phyloP scores from a whole-genome alignment of 176 grass and related monocot genomes.

The Musa itinerans region DNA sequence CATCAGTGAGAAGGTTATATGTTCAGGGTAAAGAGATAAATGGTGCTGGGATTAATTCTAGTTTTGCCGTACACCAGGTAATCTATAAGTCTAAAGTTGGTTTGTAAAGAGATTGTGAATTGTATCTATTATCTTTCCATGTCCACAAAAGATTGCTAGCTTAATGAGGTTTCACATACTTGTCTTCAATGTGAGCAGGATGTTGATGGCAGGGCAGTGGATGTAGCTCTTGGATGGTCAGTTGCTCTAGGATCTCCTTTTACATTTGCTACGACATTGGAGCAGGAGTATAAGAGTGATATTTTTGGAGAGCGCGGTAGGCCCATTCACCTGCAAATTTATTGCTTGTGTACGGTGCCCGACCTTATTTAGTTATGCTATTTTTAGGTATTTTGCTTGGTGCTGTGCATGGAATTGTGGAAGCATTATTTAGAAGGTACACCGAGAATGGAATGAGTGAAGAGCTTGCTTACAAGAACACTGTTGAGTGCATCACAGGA shows the following conservation, averaged over 20 bases:
- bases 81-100: background rate
- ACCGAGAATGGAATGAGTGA: slow-evolving; percentile 67
- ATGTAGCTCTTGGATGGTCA: slow-evolving; percentile 84
- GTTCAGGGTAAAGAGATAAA: slow-evolving; percentile 86
- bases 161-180: background rate
- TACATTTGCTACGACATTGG: slow-evolving; percentile 65
- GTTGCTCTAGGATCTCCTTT: slow-evolving; percentile 80
- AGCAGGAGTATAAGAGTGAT: slow-evolving; percentile 68
- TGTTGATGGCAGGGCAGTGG: slow-evolving; percentile 67
- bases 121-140: background rate
- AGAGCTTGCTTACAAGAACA: slow-evolving; percentile 57
- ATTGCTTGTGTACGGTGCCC: background rate
- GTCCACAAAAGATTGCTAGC: no score
- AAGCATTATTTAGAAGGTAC: slow-evolving; percentile 62
- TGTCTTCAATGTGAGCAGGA: slow-evolving; percentile 32
- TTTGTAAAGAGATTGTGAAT: background rate
- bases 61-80: slow-evolving; percentile 83
- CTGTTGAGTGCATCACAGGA: slow-evolving; percentile 69
- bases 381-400: slow-evolving; percentile 57
- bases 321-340: background rate
- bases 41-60: slow-evolving; percentile 78
- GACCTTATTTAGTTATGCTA: slow-evolving; percentile 12
- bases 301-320: slow-evolving; percentile 62
- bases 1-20: slow-evolving; percentile 63
- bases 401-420: slow-evolving; percentile 58